Conservation (phyloP, 345 rosid genomes). For the Diplotaxis tenuifolia region DNA sequence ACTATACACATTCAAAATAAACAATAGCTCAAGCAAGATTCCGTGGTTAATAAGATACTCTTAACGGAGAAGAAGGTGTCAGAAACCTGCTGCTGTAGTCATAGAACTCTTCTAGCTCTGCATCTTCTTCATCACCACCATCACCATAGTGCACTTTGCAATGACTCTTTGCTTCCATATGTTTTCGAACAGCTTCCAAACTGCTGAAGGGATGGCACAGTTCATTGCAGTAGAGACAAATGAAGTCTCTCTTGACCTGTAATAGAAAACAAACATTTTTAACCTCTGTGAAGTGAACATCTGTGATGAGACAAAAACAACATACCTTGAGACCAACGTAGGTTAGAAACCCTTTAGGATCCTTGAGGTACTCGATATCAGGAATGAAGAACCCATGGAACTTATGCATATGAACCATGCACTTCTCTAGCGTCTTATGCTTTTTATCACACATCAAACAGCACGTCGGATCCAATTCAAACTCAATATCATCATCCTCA, state of each 20-base stretch:
- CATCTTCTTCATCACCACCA: slow-evolving; percentile 94
- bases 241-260: slow-evolving; percentile 77
- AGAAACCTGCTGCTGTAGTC: slow-evolving; percentile 87
- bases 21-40: background rate
- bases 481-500: slow-evolving; percentile 44
- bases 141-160: slow-evolving; percentile 96
- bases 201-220: slow-evolving; percentile 66
- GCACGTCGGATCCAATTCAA: slow-evolving; percentile 65
- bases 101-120: slow-evolving; percentile 86
- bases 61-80: background rate
- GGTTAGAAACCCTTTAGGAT: slow-evolving; percentile 77
- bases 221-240: slow-evolving; percentile 86
- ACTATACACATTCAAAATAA: slow-evolving; percentile 41
- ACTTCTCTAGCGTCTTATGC: slow-evolving; percentile 61
- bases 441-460: slow-evolving; percentile 87
- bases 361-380: slow-evolving; percentile 80
- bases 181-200: slow-evolving; percentile 95
- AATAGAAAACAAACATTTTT: background rate
- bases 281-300: background rate
- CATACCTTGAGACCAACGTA: slow-evolving; percentile 76
- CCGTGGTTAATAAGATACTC: background rate
- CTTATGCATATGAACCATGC: slow-evolving; percentile 98
- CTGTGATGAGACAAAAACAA: background rate
- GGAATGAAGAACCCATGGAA: slow-evolving; percentile 87
- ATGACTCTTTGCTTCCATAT: slow-evolving; percentile 88